Base-by-base conservation (phyloP, 192 early-diverging fungal species). In the Rhizoclosmatium globosum region DNA sequence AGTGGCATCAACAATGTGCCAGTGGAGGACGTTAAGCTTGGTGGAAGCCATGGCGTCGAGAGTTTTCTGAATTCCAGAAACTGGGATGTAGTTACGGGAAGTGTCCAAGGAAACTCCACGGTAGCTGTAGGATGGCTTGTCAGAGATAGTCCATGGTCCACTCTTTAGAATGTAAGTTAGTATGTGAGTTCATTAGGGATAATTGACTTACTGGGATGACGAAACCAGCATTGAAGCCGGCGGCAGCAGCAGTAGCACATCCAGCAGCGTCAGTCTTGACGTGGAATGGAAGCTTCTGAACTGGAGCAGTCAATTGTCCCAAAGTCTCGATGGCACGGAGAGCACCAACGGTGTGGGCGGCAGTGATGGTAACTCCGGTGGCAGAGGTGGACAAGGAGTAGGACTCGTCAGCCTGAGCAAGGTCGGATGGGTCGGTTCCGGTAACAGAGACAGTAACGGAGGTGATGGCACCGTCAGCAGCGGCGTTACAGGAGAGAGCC, bases 251-350 rank as follows among this genome's bases (percentile, higher is more conserved):
- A 4, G 39, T 19, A 43, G 4, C 42, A 50, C 77, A 78, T 9
- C 53, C 77, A 94, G 70, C 77, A 93, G 94, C 46, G 89, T 88
- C 65, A 91, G 89, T 9, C 92, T 94, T 38, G 38, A 50, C 60
- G 23, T 66, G 41, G 58, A 66, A 67, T 38, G 75, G 64, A 38
- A 56, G 31, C 45, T 45, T 60, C 75, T 64, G 11, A 23, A 11
- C 17, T 6, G 68, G 46, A 43, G 21, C 81, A 59, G 93, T 61
- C 41, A 95, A 66, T 76, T 95, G 94, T 38, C 89, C 87, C 64
- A 92, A 89, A 6, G 93, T 94, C 78, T 92, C 91, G 4, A 94
- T 81, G 3, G 86, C 93, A 56, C 91, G 91, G 57, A 94, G 75
- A 13, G 93, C 94, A 31, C 94, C 94, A 47, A 87, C 90, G 58